These are phyloP conservation scores for Suaeda aralocaspica DNA, from an alignment of 148 eudicot genomes.

Conservation along the genomic window DNA sequence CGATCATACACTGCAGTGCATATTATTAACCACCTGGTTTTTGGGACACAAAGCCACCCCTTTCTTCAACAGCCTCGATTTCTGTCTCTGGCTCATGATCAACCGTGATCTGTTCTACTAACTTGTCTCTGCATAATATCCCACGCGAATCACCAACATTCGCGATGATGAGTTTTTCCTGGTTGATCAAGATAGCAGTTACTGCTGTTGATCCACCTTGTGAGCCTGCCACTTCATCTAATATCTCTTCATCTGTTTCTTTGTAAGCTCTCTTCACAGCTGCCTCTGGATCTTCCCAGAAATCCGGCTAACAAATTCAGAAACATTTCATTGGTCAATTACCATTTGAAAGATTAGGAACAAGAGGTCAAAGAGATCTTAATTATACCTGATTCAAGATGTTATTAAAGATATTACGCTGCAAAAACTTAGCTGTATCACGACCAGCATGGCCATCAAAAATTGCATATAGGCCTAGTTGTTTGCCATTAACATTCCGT, in stretches of 20 bases:
- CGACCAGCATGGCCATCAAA: conserved; percentile 59
- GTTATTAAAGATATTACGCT: conserved; percentile 41
- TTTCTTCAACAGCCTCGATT: conserved; percentile 45
- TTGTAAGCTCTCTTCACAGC: conserved; percentile 49
- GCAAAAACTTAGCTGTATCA: conserved; percentile 48
- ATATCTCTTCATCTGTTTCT: conserved; percentile 42
- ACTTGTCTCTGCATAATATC: conserved; percentile 35
- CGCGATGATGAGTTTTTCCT: conserved; percentile 49
- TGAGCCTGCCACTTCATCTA: conserved; percentile 35
- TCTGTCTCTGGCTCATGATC: conserved; percentile 61
- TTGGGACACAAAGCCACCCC: conserved; percentile 47
- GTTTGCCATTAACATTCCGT: conserved; percentile 25
- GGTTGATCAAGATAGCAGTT: conserved; percentile 46
- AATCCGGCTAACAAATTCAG: conserved; percentile 36
- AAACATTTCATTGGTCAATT: background rate
- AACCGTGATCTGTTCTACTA: conserved; percentile 38
- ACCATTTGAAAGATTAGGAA: background rate
- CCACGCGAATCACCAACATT: conserved; percentile 62
- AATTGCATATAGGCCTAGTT: conserved; percentile 49
- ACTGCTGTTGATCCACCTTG: conserved; percentile 54
- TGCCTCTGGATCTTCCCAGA: conserved; percentile 41
- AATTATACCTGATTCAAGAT: conserved; percentile 42
- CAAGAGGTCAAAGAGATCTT: background rate
- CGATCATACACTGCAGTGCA: background rate
- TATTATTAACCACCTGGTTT: conserved; percentile 35